Evolutionary conservation across 208 protist species (phyloP), one percentile per base, ranked within the genome.

Genomic region (Hexamita inflata): DNA sequence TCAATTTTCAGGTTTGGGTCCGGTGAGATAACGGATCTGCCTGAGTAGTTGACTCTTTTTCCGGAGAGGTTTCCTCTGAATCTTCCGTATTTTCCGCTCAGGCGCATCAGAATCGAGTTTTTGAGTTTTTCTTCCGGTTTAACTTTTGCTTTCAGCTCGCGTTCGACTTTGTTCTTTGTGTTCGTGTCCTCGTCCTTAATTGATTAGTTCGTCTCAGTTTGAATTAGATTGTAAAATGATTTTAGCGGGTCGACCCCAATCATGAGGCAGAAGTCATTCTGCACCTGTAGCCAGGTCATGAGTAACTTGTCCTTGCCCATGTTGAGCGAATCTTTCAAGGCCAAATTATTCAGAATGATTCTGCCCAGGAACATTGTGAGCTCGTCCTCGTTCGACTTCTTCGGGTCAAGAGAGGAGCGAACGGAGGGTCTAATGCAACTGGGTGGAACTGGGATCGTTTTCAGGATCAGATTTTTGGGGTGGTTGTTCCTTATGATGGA

Each of bases 1-100:
- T 95, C 85, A 58, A 98, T 92, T 41, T 85, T 82, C 28, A 98
- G 76, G 82, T 99, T 98, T 1, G 95, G 96, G 82, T 99, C 96
- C 0, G 95, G 96, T 1, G 93, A 96, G 83, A 99, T 99, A 76
- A 99, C 95, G 19, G 96, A 97, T 57, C 97, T 90, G 1, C 92
- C 92, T 30, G 92, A 95, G 78, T 98, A 99, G 82, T 99, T 92
- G 0, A 98, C 97, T 64, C 97, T 92, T 81, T 99, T 99, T 70
- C 95, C 94, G 58, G 87, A 95, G 9, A 99, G 85, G 82, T 99
- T 98, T 19, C 92, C 90, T 64, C 95, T 87, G 79, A 99, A 98
- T 42, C 96, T 88, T 35, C 96, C 96, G 49, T 93, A 84, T 83
- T 99, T 99, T 58, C 97, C 96, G 79, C 98, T 99, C 42, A 99